Conservation (phyloP, 805 yeast species). For the Tetrapisispora phaffii region DNA sequence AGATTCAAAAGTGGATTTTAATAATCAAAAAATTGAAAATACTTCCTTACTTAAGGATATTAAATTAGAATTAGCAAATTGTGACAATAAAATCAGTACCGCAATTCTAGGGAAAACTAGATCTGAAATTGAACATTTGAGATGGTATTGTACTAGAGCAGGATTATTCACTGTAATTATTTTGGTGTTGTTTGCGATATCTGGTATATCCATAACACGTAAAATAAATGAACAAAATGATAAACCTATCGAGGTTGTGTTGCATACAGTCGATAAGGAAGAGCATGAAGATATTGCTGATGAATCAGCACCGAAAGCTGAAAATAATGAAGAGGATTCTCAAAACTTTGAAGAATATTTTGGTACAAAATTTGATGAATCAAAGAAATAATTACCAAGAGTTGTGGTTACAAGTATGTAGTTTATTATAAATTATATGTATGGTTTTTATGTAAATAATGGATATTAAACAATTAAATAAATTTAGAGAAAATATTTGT, state of each 20-base stretch:
- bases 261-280: constrained; percentile 28
- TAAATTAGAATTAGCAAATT: constrained; percentile 64
- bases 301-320: constrained; percentile 7
- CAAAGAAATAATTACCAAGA: neutral
- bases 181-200: constrained; percentile 52
- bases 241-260: constrained; percentile 24
- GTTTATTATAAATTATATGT: neutral
- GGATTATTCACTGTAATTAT: constrained; percentile 70
- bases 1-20: constrained; percentile 72
- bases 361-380: neutral
- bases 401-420: neutral
- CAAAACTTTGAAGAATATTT: constrained; percentile 3
- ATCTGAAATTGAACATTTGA: constrained; percentile 74
- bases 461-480: neutral
- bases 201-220: constrained; percentile 37
- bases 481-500: neutral
- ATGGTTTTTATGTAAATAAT: too few species aligned
- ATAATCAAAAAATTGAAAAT: constrained; percentile 79
- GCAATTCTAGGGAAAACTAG: constrained; percentile 72
- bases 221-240: constrained; percentile 28
- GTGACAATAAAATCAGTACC: constrained; percentile 75
- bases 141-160: constrained; percentile 90
- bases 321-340: constrained; percentile 3
- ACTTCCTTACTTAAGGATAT: constrained; percentile 62
- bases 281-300: constrained; percentile 32